These are phyloP conservation scores for Silene latifolia DNA, from an alignment of 148 eudicot genomes.

Conservation along the genomic window DNA sequence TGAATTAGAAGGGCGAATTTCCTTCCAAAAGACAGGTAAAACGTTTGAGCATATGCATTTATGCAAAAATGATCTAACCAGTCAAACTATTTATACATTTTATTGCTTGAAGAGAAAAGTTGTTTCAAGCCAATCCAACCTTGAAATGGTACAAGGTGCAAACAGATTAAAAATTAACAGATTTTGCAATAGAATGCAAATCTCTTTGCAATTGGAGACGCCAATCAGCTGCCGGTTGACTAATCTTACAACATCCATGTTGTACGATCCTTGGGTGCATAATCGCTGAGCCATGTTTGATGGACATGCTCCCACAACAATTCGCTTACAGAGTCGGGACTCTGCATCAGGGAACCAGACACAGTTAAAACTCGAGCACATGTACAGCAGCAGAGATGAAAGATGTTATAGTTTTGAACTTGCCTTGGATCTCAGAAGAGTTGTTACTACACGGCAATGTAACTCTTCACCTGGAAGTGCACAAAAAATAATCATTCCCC, in stretches of 20 bases:
- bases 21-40: too few species aligned
- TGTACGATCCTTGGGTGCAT: conserved; percentile 28
- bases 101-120: neutral
- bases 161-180: neutral
- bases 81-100: neutral
- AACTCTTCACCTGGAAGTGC: conserved; percentile 42
- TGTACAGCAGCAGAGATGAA: neutral
- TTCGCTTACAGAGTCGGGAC: conserved; percentile 37
- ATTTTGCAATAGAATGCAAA: conserved; percentile 8
- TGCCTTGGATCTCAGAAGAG: conserved; percentile 49
- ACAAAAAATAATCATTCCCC: neutral
- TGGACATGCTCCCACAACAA: conserved; percentile 67
- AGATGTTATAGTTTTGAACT: conserved; percentile 17
- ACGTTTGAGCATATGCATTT: neutral
- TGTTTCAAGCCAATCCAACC: neutral
- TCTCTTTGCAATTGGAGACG: neutral
- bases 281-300: conserved; percentile 61
- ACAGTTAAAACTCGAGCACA: conserved; percentile 1
- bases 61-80: neutral
- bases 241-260: conserved; percentile 46
- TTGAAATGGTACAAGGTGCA: neutral
- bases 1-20: too few species aligned
- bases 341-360: conserved; percentile 33
- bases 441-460: conserved; percentile 40
- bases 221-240: neutral